A percentile compares a stretch with the other conserved stretches of the same genome.
These are phyloP conservation scores for Pugionium cornutum DNA, from an alignment of 345 rosid genomes.

Conservation along the genomic window DNA sequence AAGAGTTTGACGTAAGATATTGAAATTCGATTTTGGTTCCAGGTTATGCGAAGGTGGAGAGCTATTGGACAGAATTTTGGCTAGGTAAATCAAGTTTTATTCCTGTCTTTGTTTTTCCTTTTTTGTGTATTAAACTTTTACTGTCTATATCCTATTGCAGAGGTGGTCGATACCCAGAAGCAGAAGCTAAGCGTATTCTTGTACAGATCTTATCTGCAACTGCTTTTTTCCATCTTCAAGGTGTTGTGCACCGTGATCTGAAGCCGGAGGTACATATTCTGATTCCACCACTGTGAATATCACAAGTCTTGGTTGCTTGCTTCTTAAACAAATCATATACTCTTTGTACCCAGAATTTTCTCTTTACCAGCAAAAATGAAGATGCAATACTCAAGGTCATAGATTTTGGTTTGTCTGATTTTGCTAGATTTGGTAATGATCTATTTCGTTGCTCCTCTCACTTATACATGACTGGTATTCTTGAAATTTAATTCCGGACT, in stretches of 20 bases:
- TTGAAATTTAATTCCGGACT: background rate
- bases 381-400: slow-evolving; percentile 87
- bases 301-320: background rate
- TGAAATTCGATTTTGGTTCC: slow-evolving; percentile 21
- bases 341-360: slow-evolving; percentile 67
- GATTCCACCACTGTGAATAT: slow-evolving; percentile 7
- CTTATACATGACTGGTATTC: background rate
- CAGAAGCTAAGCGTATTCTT: slow-evolving; percentile 77
- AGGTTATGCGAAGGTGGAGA: slow-evolving; percentile 99
- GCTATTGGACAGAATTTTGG: slow-evolving; percentile 82
- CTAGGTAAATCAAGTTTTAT: slow-evolving; percentile 52
- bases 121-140: background rate
- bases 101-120: background rate
- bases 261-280: slow-evolving; percentile 78
- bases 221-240: slow-evolving; percentile 95
- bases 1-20: background rate
- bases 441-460: background rate
- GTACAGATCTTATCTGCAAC: slow-evolving; percentile 78
- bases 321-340: background rate
- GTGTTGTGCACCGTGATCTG: slow-evolving; percentile 95
- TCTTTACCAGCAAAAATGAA: slow-evolving; percentile 72
- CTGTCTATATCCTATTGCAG: slow-evolving; percentile 45
- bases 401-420: slow-evolving; percentile 95
- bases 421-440: slow-evolving; percentile 64
- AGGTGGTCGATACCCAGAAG: slow-evolving; percentile 93